phyloP scores from a whole-genome alignment of 352 stramenopile species.

The Globisporangium recalcitrans region DNA sequence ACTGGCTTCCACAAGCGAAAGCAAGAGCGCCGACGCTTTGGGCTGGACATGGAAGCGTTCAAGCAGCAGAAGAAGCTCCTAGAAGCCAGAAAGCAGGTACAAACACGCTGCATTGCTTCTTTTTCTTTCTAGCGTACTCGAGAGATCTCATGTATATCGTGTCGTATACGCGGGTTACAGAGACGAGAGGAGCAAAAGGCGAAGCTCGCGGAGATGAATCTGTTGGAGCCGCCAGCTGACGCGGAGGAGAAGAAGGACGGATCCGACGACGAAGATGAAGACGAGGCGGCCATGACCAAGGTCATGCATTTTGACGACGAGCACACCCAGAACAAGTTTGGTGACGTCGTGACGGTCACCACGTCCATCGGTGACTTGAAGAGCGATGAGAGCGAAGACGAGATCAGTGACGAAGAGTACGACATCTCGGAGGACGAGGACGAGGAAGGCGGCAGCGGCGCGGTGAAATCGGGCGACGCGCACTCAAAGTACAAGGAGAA shows the following conservation, averaged over 20 bases:
- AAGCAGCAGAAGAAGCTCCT: slow-evolving; percentile 84
- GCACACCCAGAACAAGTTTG: slow-evolving; percentile 84
- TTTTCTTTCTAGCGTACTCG: neutral
- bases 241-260: slow-evolving; percentile 36
- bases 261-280: slow-evolving; percentile 20
- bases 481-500: slow-evolving; percentile 43
- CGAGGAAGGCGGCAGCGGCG: slow-evolving; percentile 11
- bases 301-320: slow-evolving; percentile 77
- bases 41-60: slow-evolving; percentile 85
- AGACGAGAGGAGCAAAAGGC: slow-evolving; percentile 77
- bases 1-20: slow-evolving; percentile 87
- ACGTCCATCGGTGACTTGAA: slow-evolving; percentile 73
- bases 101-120: neutral
- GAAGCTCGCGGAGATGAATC: slow-evolving; percentile 51
- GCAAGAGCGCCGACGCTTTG: slow-evolving; percentile 80
- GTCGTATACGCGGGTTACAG: slow-evolving; percentile 13
- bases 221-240: slow-evolving; percentile 25
- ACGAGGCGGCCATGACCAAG: slow-evolving; percentile 40
- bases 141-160: neutral
- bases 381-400: slow-evolving; percentile 69
- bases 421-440: slow-evolving; percentile 50
- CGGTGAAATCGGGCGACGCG: slow-evolving; percentile 13
- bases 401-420: slow-evolving; percentile 58
- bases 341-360: slow-evolving; percentile 82
- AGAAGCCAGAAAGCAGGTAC: slow-evolving; percentile 74